Conservation (phyloP, 2,329 filamentous ascomycete species). For the Aspergillus eucalypticola region DNA sequence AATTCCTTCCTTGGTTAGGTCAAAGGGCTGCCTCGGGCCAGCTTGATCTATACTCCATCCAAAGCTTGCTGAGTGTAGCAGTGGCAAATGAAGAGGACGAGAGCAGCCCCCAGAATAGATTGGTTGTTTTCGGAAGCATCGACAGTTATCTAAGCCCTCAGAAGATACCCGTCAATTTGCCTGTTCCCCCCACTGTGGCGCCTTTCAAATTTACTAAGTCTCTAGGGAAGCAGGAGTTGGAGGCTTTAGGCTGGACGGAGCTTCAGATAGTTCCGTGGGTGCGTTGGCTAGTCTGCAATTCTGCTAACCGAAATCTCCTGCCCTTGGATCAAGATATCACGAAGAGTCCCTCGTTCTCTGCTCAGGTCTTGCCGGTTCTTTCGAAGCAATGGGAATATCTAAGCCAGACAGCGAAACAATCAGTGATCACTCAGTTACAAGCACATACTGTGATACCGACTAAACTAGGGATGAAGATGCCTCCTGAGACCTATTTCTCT, state of each 20-base stretch:
- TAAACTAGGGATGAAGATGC: constrained; percentile 83
- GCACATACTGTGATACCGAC: constrained; percentile 80
- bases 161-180: constrained; percentile 77
- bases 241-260: constrained; percentile 81
- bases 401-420: constrained; percentile 64
- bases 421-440: constrained; percentile 65
- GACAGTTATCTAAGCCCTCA: constrained; percentile 72
- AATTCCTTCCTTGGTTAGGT: constrained; percentile 83
- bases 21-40: constrained; percentile 71
- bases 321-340: constrained; percentile 69
- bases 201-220: constrained; percentile 79
- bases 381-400: constrained; percentile 91
- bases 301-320: constrained; percentile 57
- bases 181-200: constrained; percentile 77
- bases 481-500: constrained; percentile 84
- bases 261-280: constrained; percentile 86
- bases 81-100: constrained; percentile 59
- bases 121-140: constrained; percentile 77
- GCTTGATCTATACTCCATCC: constrained; percentile 67
- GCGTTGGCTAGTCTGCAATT: constrained; percentile 71
- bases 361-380: constrained; percentile 73
- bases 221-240: constrained; percentile 67
- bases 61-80: constrained; percentile 72
- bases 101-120: constrained; percentile 62
- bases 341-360: constrained; percentile 70